Evolutionary conservation across 139 green algal species (phyloP).

Genomic region (Tetradesmus lagerheimii): DNA sequence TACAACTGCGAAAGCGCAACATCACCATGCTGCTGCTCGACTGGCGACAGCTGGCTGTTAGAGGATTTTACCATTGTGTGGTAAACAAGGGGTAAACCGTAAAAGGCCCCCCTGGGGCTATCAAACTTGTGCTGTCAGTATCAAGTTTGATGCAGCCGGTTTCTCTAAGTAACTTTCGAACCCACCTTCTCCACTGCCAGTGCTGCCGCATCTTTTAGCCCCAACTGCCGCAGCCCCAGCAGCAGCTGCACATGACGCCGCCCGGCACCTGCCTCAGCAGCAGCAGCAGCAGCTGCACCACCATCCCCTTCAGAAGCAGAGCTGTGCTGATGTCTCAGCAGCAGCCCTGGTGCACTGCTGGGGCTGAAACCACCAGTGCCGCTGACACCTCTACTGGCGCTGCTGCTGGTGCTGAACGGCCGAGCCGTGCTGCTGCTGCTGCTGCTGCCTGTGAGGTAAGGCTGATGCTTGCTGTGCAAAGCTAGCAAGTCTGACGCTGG

Average conservation of each 20-base stretch:
- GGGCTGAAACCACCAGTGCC: background rate
- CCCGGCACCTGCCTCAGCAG: background rate
- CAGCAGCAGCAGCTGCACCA: background rate
- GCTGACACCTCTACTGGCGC: background rate
- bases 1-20: too few relatives aligned
- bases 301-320: background rate
- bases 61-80: too few relatives aligned
- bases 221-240: background rate
- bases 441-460: background rate
- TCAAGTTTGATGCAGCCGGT: too few relatives aligned
- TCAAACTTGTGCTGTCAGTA: too few relatives aligned
- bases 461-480: background rate
- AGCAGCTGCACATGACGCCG: background rate
- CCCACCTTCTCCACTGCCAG: constrained; percentile 9
- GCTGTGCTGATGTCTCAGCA: background rate
- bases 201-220: background rate
- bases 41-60: too few relatives aligned
- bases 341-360: background rate
- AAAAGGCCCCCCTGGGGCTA: too few relatives aligned
- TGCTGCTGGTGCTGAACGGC: background rate
- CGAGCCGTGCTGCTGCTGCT: background rate
- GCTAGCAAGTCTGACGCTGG: background rate
- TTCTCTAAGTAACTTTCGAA: too few relatives aligned
- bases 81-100: too few relatives aligned
- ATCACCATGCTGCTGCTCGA: too few relatives aligned